Evolutionary conservation across 371 early-diverging fungal species (phyloP).

Genomic region (Gilbertella persicaria): DNA sequence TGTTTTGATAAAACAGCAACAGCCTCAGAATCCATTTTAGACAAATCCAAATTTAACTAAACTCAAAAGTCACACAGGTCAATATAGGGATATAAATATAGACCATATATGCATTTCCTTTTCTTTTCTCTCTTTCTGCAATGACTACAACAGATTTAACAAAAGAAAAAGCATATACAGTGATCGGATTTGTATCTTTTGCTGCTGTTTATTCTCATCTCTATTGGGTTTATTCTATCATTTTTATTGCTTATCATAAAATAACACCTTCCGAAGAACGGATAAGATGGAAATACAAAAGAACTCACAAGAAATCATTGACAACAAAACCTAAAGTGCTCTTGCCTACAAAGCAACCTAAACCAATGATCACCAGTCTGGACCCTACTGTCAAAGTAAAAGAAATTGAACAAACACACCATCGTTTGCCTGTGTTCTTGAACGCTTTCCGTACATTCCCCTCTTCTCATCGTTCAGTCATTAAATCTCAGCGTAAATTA

Average conservation of each 20-base stretch:
- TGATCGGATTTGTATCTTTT: slow-evolving; percentile 7
- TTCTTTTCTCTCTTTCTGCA: not conserved
- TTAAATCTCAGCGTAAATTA: slow-evolving; percentile 7
- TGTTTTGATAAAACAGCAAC: too few species aligned
- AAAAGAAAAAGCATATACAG: not conserved
- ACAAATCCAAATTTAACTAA: too few species aligned
- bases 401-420: slow-evolving; percentile 2
- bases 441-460: slow-evolving; percentile 6
- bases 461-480: slow-evolving; percentile 7
- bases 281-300: slow-evolving; percentile 5
- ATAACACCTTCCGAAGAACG: not conserved
- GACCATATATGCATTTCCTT: not conserved
- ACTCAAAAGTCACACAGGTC: too few species aligned
- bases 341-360: slow-evolving; percentile 1
- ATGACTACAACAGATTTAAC: not conserved
- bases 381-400: too few species aligned
- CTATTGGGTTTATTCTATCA: slow-evolving; percentile 21
- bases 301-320: not conserved
- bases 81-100: too few species aligned
- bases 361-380: not conserved
- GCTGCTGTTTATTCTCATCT: slow-evolving; percentile 21
- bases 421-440: not conserved
- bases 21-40: too few species aligned
- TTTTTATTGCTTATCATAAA: slow-evolving; percentile 17
- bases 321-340: not conserved